Base-by-base conservation (phyloP, 2,329 filamentous ascomycete genomes). In the Aspergillus niger region DNA sequence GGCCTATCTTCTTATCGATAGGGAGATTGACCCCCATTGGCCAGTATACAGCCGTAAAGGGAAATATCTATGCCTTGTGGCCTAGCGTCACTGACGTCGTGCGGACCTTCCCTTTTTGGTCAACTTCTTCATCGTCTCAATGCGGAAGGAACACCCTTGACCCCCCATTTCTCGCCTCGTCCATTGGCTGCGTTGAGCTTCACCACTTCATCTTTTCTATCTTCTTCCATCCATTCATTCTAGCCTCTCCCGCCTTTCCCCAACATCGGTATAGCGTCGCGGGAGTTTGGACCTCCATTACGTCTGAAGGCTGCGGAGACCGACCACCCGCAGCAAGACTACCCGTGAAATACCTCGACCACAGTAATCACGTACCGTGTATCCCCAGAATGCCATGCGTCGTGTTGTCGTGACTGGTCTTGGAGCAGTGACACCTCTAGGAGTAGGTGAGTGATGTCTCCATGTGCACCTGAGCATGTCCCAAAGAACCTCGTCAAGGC, bases 401-500 rank as follows among this genome's bases (percentile, higher is more conserved):
- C 87, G 91, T 69, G 91, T 95, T 69, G 91, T 94, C 70, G 88
- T 95, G 73, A 95, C 91, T 56, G 91, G 91, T 71, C 82, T 95
- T 53, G 91, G 91, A 63, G 90, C 90, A 73, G 85, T 95, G 69
- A 92, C 91, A 67, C 93, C 93, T 60, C 82, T 97, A 26, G 93
- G 91, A 63, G 87, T 96, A 60, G 92, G 85, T 87, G 72, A 65
- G 76, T 74, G 54, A 50, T 24, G 26, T 2, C 22, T 22, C 38
- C 39, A 48, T 51, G 53, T 38, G 11, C 57, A 55, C 28, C 22
- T 54, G 36, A 44, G 36, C 32, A 43, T 58, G 32, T 59, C 43
- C 52, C 43, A 54, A 22, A 36, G 24, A 48, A n/a, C 47, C 55
- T 58, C 44, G 49, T 53, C 26, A 26, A 59, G 32, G 20, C 24